Conservation (phyloP, 2,329 filamentous ascomycete genomes). For the Septoria linicola region DNA sequence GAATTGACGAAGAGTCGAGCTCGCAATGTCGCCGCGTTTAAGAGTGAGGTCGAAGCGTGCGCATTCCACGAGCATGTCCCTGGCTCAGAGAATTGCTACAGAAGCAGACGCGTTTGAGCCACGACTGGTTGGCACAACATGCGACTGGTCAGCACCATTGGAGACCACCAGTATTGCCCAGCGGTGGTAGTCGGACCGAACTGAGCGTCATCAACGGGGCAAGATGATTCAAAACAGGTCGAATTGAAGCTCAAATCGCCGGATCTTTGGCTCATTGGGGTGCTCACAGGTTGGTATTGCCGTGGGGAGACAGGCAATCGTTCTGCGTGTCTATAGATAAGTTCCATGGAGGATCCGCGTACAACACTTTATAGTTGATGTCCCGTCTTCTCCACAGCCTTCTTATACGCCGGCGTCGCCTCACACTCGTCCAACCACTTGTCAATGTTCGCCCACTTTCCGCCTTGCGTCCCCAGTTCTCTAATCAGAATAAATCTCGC, state of each 20-base stretch:
- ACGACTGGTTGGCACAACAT: no score
- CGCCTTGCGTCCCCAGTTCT: conserved; percentile 41
- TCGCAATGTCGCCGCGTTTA: conserved; percentile 4
- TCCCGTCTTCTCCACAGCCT: conserved; percentile 45
- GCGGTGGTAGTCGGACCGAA: no score
- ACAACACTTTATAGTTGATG: conserved; percentile 29
- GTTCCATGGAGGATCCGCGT: no score
- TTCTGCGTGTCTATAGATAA: no score
- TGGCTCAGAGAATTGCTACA: conserved; percentile 15
- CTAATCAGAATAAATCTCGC: conserved; percentile 41
- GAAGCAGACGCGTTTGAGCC: neutral
- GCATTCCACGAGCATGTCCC: conserved; percentile 11
- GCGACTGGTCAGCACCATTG: neutral
- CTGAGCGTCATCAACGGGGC: no score
- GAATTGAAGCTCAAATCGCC: no score
- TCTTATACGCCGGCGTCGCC: conserved; percentile 39
- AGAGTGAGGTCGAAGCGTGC: conserved; percentile 4
- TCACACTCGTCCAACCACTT: conserved; percentile 43
- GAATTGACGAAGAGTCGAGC: no score
- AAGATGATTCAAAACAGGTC: no score
- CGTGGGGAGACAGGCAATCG: no score
- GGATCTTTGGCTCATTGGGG: no score
- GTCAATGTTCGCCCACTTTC: conserved; percentile 37
- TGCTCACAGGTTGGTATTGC: no score
- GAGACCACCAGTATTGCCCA: neutral